These are phyloP conservation scores for Beauveria caledonica DNA, from an alignment of 2,329 filamentous ascomycete species.

Conservation along the genomic window DNA sequence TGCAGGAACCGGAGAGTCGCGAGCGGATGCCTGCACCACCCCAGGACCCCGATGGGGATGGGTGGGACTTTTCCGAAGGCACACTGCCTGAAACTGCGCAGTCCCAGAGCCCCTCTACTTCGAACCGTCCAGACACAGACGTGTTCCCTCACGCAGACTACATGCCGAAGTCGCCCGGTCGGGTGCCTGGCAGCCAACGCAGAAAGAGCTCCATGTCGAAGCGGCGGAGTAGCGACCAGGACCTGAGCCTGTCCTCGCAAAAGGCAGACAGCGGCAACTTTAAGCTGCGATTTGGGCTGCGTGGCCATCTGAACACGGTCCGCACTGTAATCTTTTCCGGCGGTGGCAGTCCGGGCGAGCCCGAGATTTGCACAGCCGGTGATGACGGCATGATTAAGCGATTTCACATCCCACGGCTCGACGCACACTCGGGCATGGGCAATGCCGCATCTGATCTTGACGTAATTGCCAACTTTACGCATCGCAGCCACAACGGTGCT, in stretches of 20 bases:
- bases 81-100: conserved; percentile 49
- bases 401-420: conserved; percentile 87
- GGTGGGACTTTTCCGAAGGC: conserved; percentile 88
- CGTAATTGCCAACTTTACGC: conserved; percentile 88
- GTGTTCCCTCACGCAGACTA: conserved; percentile 77
- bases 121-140: conserved; percentile 74
- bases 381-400: conserved; percentile 95
- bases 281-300: conserved; percentile 84
- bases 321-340: conserved; percentile 94
- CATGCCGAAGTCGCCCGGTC: conserved; percentile 70
- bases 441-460: conserved; percentile 71
- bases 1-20: conserved; percentile 32
- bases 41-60: conserved; percentile 65
- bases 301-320: conserved; percentile 89
- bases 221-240: conserved; percentile 61
- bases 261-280: conserved; percentile 70
- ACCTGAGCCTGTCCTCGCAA: conserved; percentile 42
- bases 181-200: conserved; percentile 60
- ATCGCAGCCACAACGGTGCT: conserved; percentile 84
- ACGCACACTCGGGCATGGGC: conserved; percentile 37
- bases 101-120: conserved; percentile 37
- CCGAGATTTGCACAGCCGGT: conserved; percentile 91
- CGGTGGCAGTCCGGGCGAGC: conserved; percentile 88
- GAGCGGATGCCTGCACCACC: conserved; percentile 36
- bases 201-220: conserved; percentile 74